These are phyloP conservation scores for Eutrema yunnanense DNA, from an alignment of 345 rosid species.

Conservation along the genomic window DNA sequence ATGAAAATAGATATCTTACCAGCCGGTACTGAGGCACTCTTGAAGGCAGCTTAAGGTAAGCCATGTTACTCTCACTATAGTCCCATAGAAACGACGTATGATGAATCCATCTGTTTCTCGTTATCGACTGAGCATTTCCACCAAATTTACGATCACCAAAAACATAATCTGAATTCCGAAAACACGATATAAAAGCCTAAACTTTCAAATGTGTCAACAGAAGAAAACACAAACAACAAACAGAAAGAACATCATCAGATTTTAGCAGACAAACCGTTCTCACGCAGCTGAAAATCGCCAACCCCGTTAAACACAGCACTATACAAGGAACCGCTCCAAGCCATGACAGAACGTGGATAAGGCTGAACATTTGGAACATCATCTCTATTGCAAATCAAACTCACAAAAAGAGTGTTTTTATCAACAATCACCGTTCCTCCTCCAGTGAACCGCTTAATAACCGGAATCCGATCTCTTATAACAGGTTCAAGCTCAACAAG, in stretches of 20 bases:
- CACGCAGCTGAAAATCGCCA: slow-evolving; percentile 63
- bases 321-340: slow-evolving; percentile 68
- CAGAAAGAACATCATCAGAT: not conserved
- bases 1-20: slow-evolving; percentile 19
- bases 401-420: slow-evolving; percentile 54
- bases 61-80: slow-evolving; percentile 51
- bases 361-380: slow-evolving; percentile 64
- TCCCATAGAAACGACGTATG: slow-evolving; percentile 88
- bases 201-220: not conserved
- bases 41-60: slow-evolving; percentile 63
- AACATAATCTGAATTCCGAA: slow-evolving; percentile 55
- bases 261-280: slow-evolving; percentile 47
- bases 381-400: slow-evolving; percentile 75
- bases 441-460: slow-evolving; percentile 73
- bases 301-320: slow-evolving; percentile 47
- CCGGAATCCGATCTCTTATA: slow-evolving; percentile 54
- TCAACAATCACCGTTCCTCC: slow-evolving; percentile 95
- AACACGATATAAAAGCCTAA: not conserved
- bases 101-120: slow-evolving; percentile 69
- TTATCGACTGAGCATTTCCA: slow-evolving; percentile 87
- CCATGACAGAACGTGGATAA: slow-evolving; percentile 80
- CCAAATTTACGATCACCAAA: slow-evolving; percentile 77
- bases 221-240: not conserved
- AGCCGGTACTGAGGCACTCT: slow-evolving; percentile 55
- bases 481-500: slow-evolving; percentile 60